Evolutionary conservation across 495 filamentous ascomycete species (phyloP).

Genomic region (Ascodesmis nigricans): DNA sequence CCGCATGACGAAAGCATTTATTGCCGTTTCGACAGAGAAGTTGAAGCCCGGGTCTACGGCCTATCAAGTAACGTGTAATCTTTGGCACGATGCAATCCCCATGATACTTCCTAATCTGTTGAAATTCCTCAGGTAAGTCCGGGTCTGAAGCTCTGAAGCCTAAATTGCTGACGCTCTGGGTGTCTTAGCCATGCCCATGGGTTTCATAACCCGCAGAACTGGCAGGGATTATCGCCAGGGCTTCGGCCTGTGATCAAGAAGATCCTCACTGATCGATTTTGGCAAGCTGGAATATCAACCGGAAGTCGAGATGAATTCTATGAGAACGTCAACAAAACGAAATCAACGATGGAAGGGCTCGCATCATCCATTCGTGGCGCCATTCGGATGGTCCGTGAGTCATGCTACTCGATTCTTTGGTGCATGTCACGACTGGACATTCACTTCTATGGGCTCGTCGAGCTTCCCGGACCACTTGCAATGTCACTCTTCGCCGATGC

Average conservation of each 20-base stretch:
- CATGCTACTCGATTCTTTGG: slow-evolving; percentile 78
- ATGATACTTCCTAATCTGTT: slow-evolving; percentile 69
- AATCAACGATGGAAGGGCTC: slow-evolving; percentile 73
- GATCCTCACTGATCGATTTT: slow-evolving; percentile 87
- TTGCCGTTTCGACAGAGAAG: slow-evolving; percentile 77
- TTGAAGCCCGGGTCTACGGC: slow-evolving; percentile 43
- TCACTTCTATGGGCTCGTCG: slow-evolving; percentile 69
- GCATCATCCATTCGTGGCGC: slow-evolving; percentile 80
- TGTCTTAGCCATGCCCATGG: slow-evolving; percentile 57
- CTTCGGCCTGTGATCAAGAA: slow-evolving; percentile 55
- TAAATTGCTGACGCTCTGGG: slow-evolving; percentile 10
- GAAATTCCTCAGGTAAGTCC: slow-evolving; percentile 52
- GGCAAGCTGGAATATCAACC: slow-evolving; percentile 91
- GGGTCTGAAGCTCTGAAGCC: too few relatives aligned
- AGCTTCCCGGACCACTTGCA: slow-evolving; percentile 65
- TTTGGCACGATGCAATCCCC: slow-evolving; percentile 72
- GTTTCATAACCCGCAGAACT: slow-evolving; percentile 75
- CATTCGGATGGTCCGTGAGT: slow-evolving; percentile 71
- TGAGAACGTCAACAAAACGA: slow-evolving; percentile 68
- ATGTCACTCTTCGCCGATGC: slow-evolving; percentile 69
- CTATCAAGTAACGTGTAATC: slow-evolving; percentile 43
- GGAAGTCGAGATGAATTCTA: slow-evolving; percentile 95
- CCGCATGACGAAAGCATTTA: slow-evolving; percentile 66
- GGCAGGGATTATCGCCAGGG: slow-evolving; percentile 55
- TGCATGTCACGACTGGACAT: slow-evolving; percentile 74